phyloP scores from a whole-genome alignment of 257 asterid genomes.

The Jasminum sambac region DNA sequence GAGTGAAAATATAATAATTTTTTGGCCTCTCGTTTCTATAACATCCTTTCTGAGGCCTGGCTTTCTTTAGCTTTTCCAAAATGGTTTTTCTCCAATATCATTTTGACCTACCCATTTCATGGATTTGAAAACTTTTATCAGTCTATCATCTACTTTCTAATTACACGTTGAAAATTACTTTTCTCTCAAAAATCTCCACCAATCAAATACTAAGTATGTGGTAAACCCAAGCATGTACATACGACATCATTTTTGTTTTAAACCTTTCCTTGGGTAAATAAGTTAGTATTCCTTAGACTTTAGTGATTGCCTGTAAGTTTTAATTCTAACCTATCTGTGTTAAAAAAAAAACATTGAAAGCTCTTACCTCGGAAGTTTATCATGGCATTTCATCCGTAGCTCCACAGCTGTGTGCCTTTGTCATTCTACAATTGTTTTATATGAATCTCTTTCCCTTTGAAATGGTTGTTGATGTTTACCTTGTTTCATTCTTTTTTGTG shows the following conservation, averaged over 20 bases:
- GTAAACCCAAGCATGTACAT: background rate
- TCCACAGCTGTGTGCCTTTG: background rate
- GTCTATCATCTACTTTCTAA: too few relatives aligned
- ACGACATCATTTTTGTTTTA: background rate
- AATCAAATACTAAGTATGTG: background rate
- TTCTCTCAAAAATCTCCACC: too few relatives aligned
- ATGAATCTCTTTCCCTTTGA: background rate
- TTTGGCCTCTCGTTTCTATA: too few relatives aligned
- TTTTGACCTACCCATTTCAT: too few relatives aligned
- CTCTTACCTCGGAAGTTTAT: background rate
- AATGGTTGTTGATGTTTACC: background rate
- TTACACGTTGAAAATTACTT: too few relatives aligned
- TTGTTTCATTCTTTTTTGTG: background rate
- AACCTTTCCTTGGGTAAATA: background rate
- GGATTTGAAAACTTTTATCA: too few relatives aligned
- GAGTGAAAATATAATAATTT: too few relatives aligned
- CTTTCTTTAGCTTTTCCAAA: too few relatives aligned
- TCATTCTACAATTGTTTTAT: background rate
- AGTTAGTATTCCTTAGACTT: background rate
- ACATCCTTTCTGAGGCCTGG: too few relatives aligned
- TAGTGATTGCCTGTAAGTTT: background rate
- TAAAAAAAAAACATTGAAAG: too few relatives aligned
- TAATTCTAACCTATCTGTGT: background rate
- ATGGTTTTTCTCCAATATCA: too few relatives aligned
- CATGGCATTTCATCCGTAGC: constrained; percentile 1